Percentiles rank a stretch among this genome's conserved stretches.
Conservation (phyloP, 306 rosid species). For the Castanopsis chinensis region DNA sequence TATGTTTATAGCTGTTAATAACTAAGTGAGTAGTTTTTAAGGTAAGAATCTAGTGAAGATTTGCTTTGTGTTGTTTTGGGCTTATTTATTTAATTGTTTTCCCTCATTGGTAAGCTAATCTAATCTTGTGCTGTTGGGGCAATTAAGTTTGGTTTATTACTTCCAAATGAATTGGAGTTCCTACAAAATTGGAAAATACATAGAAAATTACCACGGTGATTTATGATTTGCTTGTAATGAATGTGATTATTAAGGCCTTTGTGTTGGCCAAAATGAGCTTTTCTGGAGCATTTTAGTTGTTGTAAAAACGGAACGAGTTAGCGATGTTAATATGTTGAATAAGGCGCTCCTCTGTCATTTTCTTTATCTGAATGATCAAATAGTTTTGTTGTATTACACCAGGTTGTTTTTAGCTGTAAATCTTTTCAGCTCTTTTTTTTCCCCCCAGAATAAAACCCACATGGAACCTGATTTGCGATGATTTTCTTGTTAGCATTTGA, state of each 20-base stretch:
- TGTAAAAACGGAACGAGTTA: constrained; percentile 2
- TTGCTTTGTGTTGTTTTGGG: not conserved
- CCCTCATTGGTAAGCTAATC: not conserved
- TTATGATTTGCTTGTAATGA: not conserved
- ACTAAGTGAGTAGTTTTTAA: not conserved
- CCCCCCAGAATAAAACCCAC: not conserved
- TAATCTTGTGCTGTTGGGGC: not conserved
- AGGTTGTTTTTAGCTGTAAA: not conserved
- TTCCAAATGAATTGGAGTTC: not conserved
- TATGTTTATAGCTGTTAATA: not conserved
- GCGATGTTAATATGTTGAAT: constrained; percentile 2
- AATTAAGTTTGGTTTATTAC: not conserved
- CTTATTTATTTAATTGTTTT: not conserved
- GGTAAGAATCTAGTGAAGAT: not conserved
- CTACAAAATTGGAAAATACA: not conserved
- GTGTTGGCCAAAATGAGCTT: not conserved
- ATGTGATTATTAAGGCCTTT: not conserved
- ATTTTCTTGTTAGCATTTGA: constrained; percentile 17
- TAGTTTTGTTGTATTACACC: not conserved
- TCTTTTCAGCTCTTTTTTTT: not conserved
- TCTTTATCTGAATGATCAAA: not conserved
- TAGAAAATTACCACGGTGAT: not conserved
- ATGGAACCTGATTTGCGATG: not conserved
- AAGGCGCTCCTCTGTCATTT: not conserved
- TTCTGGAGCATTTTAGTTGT: not conserved